Evolutionary conservation across 2,329 filamentous ascomycete genomes (phyloP).

Genomic region (Cadophora sp.): DNA sequence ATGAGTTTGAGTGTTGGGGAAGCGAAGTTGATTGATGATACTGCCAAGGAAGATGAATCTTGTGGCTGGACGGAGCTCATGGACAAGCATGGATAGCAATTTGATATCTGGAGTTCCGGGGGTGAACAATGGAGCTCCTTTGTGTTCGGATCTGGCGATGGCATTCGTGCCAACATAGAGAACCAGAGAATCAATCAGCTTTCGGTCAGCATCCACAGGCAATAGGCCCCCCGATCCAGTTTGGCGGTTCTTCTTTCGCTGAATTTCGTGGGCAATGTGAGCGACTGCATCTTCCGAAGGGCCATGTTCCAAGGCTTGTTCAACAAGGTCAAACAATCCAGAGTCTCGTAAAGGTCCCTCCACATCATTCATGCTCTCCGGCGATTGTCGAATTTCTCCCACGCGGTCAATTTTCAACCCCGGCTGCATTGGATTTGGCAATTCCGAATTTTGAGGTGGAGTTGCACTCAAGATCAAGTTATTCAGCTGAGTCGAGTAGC

Average conservation of each 20-base stretch:
- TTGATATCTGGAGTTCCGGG: constrained; percentile 70
- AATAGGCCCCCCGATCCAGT: constrained; percentile 72
- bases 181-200: constrained; percentile 82
- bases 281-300: constrained; percentile 76
- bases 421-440: constrained; percentile 74
- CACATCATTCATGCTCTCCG: constrained; percentile 68
- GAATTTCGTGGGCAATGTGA: constrained; percentile 77
- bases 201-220: constrained; percentile 71
- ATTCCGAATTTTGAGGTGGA: constrained; percentile 70
- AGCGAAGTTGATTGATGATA: constrained; percentile 91
- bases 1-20: constrained; percentile 86
- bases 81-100: constrained; percentile 77
- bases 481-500: constrained; percentile 84
- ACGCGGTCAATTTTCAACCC: constrained; percentile 79
- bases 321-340: constrained; percentile 65
- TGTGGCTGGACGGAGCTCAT: constrained; percentile 76
- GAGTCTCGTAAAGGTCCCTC: constrained; percentile 56
- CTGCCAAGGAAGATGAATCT: constrained; percentile 85
- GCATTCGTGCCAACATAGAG: constrained; percentile 80
- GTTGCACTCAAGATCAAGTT: constrained; percentile 88
- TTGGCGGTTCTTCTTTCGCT: constrained; percentile 61
- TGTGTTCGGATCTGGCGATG: constrained; percentile 63
- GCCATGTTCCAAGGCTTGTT: constrained; percentile 65
- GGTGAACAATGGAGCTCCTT: constrained; percentile 69
- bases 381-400: constrained; percentile 74